Conservation (phyloP, 768 basidiomycete species). For the Naematelia encephala region DNA sequence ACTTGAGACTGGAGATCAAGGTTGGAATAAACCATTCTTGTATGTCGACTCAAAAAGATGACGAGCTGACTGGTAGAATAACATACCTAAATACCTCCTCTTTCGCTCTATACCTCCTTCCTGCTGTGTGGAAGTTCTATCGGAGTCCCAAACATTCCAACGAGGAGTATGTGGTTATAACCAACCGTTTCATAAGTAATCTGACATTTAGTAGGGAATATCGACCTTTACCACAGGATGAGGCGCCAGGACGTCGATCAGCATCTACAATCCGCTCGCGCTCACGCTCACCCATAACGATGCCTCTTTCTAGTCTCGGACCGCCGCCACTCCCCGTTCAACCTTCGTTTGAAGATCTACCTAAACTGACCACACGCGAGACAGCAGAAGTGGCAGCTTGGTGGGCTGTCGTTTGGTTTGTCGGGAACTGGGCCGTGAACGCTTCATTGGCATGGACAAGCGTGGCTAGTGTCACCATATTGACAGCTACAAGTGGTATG, state of each 20-base stretch:
- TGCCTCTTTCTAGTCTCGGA: conserved; percentile 8
- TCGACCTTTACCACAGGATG: not conserved
- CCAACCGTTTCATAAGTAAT: not conserved
- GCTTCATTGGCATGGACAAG: conserved; percentile 79
- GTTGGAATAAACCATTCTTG: conserved; percentile 90
- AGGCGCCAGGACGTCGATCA: not conserved
- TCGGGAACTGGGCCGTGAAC: conserved; percentile 89
- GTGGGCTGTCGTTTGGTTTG: conserved; percentile 86
- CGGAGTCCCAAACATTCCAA: conserved; percentile 16
- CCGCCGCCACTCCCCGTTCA: conserved; percentile 9
- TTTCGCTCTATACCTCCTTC: conserved; percentile 79
- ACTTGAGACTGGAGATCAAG: conserved; percentile 57
- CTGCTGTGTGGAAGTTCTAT: conserved; percentile 55
- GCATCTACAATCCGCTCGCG: not conserved
- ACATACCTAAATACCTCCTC: conserved; percentile 89
- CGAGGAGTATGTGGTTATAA: not conserved
- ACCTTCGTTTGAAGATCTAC: conserved; percentile 13
- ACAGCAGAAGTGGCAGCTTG: conserved; percentile 72
- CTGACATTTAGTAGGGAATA: conserved; percentile 12
- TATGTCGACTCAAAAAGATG: conserved; percentile 44
- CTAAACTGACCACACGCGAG: conserved; percentile 62
- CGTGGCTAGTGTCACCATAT: conserved; percentile 88
- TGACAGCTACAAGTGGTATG: conserved; percentile 84
- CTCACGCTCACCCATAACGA: not conserved
- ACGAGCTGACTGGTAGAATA: conserved; percentile 55